Evolutionary conservation across 495 filamentous ascomycete genomes (phyloP).

Genomic region (Hyaloscypha bicolor): DNA sequence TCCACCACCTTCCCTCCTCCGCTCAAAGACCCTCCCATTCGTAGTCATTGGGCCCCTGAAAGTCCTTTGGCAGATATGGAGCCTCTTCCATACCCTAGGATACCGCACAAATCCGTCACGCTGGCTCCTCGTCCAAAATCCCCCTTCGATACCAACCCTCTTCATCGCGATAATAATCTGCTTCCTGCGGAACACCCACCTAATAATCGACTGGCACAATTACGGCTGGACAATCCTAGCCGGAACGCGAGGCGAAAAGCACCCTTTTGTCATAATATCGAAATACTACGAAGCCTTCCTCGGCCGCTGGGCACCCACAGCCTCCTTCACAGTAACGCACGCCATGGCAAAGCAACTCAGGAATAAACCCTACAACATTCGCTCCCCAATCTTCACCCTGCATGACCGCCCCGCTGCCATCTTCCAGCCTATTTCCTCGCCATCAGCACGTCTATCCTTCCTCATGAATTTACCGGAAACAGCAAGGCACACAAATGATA

Average conservation of each 20-base stretch:
- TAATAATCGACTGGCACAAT: conserved; percentile 98
- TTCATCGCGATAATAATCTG: conserved; percentile 71
- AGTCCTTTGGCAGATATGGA: conserved; percentile 76
- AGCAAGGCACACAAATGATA: conserved; percentile 49
- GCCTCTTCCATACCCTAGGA: conserved; percentile 67
- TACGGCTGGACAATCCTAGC: conserved; percentile 96
- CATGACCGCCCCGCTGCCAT: conserved; percentile 87
- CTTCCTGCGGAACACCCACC: conserved; percentile 74
- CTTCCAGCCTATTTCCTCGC: conserved; percentile 67
- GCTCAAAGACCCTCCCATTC: conserved; percentile 74
- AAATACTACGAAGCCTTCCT: conserved; percentile 75
- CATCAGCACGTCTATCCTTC: conserved; percentile 53
- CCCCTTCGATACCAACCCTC: conserved; percentile 91
- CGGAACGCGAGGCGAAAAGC: conserved; percentile 60
- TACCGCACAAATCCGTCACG: conserved; percentile 71
- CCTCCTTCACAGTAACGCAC: conserved; percentile 84
- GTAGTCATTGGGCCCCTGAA: conserved; percentile 81
- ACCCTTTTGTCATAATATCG: conserved; percentile 77
- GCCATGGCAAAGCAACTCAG: conserved; percentile 80
- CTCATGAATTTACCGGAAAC: conserved; percentile 63
- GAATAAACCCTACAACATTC: conserved; percentile 59
- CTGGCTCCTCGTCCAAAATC: conserved; percentile 91
- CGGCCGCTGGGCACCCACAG: conserved; percentile 62
- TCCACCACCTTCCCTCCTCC: conserved; percentile 60
- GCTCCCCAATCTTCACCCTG: conserved; percentile 65